phyloP scores from a whole-genome alignment of 768 basidiomycete genomes.

The Tricholoma sp. region DNA sequence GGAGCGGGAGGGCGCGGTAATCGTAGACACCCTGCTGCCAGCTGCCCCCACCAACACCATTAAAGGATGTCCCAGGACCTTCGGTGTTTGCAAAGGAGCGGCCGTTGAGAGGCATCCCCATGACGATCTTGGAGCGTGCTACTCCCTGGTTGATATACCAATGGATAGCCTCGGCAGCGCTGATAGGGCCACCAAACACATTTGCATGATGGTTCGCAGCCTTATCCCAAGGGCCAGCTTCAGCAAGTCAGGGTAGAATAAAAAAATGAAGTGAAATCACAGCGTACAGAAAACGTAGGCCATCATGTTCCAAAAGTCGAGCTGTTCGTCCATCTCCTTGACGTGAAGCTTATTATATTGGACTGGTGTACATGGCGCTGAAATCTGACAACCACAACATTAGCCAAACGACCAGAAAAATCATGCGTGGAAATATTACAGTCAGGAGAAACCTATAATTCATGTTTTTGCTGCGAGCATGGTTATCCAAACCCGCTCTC shows the following conservation, averaged over 20 bases:
- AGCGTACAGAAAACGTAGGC: conserved; percentile 75
- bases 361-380: conserved; percentile 87
- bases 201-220: conserved; percentile 84
- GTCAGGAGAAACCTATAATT: conserved; percentile 69
- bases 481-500: conserved; percentile 67
- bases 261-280: not conserved
- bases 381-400: conserved; percentile 48
- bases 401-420: not conserved
- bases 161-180: conserved; percentile 56
- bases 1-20: conserved; percentile 83
- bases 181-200: conserved; percentile 63
- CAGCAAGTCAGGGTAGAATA: not conserved
- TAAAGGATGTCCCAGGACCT: conserved; percentile 77
- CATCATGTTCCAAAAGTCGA: conserved; percentile 99
- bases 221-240: conserved; percentile 75
- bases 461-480: conserved; percentile 53
- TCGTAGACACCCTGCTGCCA: conserved; percentile 95
- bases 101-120: conserved; percentile 93
- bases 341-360: conserved; percentile 80
- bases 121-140: conserved; percentile 69
- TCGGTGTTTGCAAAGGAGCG: conserved; percentile 83
- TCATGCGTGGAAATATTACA: conserved; percentile 37
- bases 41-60: conserved; percentile 78
- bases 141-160: conserved; percentile 75
- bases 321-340: conserved; percentile 77